These are phyloP conservation scores for Paraphoma chrysanthemicola DNA, from an alignment of 2,329 filamentous ascomycete species.

Conservation along the genomic window DNA sequence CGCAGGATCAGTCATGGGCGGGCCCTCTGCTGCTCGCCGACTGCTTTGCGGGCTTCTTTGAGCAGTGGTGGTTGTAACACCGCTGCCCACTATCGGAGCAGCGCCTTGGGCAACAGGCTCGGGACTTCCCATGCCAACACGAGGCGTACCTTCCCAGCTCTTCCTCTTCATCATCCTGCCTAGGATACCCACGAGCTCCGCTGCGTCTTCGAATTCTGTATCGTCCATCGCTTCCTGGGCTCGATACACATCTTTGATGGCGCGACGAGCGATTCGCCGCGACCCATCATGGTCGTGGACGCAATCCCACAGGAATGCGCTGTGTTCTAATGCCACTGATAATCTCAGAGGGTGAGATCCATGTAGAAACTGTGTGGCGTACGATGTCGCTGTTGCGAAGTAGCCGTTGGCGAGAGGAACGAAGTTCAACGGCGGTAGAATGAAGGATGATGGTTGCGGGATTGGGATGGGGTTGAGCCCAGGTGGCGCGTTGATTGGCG, in stretches of 20 bases:
- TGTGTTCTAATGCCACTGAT: conserved; percentile 89
- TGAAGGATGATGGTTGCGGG: conserved; percentile 68
- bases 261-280: conserved; percentile 77
- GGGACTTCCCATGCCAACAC: conserved; percentile 39
- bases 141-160: conserved; percentile 48
- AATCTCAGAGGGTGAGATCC: conserved; percentile 89
- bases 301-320: conserved; percentile 93
- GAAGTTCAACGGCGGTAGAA: conserved; percentile 81
- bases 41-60: conserved; percentile 32
- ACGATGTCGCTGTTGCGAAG: conserved; percentile 77
- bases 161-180: conserved; percentile 85
- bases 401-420: conserved; percentile 80
- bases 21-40: conserved; percentile 33
- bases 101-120: conserved; percentile 27
- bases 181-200: conserved; percentile 83
- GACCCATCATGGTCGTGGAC: conserved; percentile 80
- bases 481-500: conserved; percentile 52
- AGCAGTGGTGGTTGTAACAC: conserved; percentile 14
- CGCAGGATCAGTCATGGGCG: conserved; percentile 28
- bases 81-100: conserved; percentile 17
- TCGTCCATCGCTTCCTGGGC: conserved; percentile 93
- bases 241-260: conserved; percentile 90
- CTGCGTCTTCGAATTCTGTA: conserved; percentile 91
- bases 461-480: conserved; percentile 52
- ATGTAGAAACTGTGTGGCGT: conserved; percentile 79